phyloP scores from a whole-genome alignment of 2,329 filamentous ascomycete genomes.

The Phialophora macrospora region DNA sequence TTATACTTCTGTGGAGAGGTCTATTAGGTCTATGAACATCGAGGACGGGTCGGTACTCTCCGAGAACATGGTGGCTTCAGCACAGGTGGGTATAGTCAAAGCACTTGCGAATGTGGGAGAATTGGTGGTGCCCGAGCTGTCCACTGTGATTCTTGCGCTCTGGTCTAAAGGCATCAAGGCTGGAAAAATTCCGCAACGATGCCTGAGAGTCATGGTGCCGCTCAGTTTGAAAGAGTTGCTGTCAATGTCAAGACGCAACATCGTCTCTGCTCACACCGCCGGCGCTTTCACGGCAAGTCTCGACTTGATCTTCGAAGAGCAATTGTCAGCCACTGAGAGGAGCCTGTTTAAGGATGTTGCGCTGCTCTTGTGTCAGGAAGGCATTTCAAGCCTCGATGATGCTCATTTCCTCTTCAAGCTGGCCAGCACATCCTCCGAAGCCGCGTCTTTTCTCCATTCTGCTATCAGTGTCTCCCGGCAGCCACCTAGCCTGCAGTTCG shows the following conservation, averaged over 20 bases:
- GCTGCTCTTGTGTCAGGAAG: constrained; percentile 70
- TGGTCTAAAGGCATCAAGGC: constrained; percentile 30
- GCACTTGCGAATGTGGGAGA: constrained; percentile 31
- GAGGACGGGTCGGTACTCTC: constrained; percentile 20
- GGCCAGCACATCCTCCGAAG: constrained; percentile 57
- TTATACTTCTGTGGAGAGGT: constrained; percentile 46
- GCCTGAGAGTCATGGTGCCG: constrained; percentile 62
- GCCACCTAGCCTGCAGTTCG: constrained; percentile 90
- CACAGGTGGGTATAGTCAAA: constrained; percentile 29
- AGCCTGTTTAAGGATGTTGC: constrained; percentile 69
- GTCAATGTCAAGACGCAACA: constrained; percentile 69
- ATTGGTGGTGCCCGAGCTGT: constrained; percentile 39
- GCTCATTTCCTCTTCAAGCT: constrained; percentile 74
- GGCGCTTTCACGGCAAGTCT: constrained; percentile 72
- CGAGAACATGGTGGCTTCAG: constrained; percentile 15
- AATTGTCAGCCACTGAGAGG: constrained; percentile 61
- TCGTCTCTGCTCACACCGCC: constrained; percentile 72
- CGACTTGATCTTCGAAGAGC: constrained; percentile 63
- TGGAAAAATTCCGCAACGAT: constrained; percentile 25
- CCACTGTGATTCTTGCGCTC: constrained; percentile 36
- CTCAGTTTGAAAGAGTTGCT: constrained; percentile 65
- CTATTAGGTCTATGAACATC: constrained; percentile 3
- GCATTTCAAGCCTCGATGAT: constrained; percentile 80
- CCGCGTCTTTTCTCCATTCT: constrained; percentile 72
- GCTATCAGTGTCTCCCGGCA: constrained; percentile 75